These are phyloP conservation scores for Nicotiana rustica DNA, from an alignment of 305 asterid species.

Conservation along the genomic window DNA sequence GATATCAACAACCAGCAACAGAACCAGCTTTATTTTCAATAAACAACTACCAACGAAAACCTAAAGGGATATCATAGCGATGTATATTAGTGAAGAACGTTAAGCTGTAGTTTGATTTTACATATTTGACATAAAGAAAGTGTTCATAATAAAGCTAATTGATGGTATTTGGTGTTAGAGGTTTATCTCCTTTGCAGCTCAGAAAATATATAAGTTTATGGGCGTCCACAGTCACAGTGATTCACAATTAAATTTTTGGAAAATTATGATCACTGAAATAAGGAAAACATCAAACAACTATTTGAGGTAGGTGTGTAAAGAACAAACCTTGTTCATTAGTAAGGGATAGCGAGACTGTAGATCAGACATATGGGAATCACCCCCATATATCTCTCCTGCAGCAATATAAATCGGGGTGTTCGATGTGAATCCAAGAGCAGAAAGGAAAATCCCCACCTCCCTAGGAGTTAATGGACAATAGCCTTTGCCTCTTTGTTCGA, in stretches of 20 bases:
- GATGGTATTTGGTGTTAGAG: neutral
- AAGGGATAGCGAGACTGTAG: conserved; percentile 66
- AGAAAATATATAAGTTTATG: neutral
- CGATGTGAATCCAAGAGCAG: conserved; percentile 79
- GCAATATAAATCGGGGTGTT: conserved; percentile 84
- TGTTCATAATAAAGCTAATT: neutral
- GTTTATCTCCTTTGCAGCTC: neutral
- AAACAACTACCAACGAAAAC: too few species aligned
- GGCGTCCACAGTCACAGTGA: neutral
- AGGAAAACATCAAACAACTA: neutral
- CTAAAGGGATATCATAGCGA: too few species aligned
- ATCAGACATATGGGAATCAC: conserved; percentile 71
- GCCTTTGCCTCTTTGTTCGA: conserved; percentile 84
- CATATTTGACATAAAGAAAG: too few species aligned
- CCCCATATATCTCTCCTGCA: conserved; percentile 93
- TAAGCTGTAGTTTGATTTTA: too few species aligned
- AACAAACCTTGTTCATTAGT: conserved; percentile 78
- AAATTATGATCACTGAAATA: neutral
- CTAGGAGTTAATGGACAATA: conserved; percentile 86
- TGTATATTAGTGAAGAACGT: too few species aligned
- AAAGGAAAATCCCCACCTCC: conserved; percentile 84
- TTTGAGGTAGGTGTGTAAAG: neutral
- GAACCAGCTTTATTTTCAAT: too few species aligned
- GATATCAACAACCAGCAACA: neutral
- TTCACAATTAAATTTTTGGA: neutral